phyloP scores from a whole-genome alignment of 2,329 filamentous ascomycete genomes.

The Cyanodermella asteris region DNA sequence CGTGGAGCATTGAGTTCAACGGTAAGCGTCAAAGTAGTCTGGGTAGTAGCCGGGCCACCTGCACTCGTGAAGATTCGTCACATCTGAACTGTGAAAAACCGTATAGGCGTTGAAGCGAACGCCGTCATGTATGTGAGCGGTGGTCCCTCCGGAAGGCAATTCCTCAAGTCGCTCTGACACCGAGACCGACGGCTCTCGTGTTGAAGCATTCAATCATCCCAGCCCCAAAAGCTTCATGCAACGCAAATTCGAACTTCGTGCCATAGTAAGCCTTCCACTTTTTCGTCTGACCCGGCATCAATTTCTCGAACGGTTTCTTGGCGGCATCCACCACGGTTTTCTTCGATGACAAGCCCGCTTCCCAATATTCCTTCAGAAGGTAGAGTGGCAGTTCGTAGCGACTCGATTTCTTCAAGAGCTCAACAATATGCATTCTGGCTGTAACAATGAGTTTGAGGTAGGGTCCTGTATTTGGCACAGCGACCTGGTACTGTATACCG shows the following conservation, averaged over 20 bases:
- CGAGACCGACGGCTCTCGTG: constrained; percentile 38
- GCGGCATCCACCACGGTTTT: constrained; percentile 26
- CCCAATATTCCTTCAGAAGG: constrained; percentile 37
- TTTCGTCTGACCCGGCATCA: constrained; percentile 36
- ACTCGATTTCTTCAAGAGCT: constrained; percentile 28
- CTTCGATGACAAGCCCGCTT: constrained; percentile 32
- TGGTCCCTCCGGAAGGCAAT: no score
- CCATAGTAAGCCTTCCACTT: constrained; percentile 41
- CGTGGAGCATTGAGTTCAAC: no score
- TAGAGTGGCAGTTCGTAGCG: constrained; percentile 31
- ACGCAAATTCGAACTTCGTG: constrained; percentile 35
- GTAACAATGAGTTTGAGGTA: constrained; percentile 35
- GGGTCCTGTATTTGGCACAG: constrained; percentile 36
- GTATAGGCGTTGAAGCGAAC: no score
- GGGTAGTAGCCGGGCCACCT: no score
- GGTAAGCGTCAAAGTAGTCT: no score
- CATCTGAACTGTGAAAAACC: no score
- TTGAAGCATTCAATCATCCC: constrained; percentile 41
- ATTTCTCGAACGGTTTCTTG: constrained; percentile 28
- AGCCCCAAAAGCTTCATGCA: constrained; percentile 38
- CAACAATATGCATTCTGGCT: constrained; percentile 31
- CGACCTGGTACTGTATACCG: constrained; percentile 23
- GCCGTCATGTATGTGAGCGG: no score
- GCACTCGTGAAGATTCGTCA: no score
- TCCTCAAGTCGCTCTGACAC: constrained; percentile 3